Conservation (phyloP, 371 early-diverging fungal species). For the Saksenaea oblongispora region DNA sequence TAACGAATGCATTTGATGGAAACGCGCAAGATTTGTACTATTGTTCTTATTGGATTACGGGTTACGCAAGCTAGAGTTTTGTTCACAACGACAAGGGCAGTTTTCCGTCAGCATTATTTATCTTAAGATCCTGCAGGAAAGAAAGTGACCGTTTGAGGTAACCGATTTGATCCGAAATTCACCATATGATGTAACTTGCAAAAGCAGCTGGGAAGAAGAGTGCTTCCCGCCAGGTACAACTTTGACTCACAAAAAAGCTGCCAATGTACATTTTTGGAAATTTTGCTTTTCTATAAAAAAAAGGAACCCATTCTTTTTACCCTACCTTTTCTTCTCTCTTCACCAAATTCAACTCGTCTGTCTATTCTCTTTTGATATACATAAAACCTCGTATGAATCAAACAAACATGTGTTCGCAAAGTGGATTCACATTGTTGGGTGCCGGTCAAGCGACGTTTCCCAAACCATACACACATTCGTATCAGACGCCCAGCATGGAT, state of each 20-base stretch:
- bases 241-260: neutral
- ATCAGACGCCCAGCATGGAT: neutral
- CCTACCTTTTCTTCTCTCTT: neutral
- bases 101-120: neutral
- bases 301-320: neutral
- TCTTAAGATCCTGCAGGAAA: neutral
- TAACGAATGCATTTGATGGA: neutral
- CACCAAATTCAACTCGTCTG: neutral
- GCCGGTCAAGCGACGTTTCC: neutral
- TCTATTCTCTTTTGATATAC: neutral
- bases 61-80: neutral
- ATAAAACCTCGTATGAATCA: neutral
- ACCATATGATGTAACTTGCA: neutral
- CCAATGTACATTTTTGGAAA: neutral
- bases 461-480: neutral
- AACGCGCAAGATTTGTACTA: neutral
- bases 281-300: neutral
- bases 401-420: neutral
- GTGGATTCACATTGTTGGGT: neutral
- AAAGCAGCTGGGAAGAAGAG: neutral
- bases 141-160: neutral
- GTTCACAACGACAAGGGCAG: neutral
- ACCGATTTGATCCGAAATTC: neutral
- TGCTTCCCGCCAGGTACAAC: neutral
- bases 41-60: neutral